Evolutionary conservation across 108 stramenopile genomes (phyloP).

Genomic region (Pseudonitzschia multiseries): DNA sequence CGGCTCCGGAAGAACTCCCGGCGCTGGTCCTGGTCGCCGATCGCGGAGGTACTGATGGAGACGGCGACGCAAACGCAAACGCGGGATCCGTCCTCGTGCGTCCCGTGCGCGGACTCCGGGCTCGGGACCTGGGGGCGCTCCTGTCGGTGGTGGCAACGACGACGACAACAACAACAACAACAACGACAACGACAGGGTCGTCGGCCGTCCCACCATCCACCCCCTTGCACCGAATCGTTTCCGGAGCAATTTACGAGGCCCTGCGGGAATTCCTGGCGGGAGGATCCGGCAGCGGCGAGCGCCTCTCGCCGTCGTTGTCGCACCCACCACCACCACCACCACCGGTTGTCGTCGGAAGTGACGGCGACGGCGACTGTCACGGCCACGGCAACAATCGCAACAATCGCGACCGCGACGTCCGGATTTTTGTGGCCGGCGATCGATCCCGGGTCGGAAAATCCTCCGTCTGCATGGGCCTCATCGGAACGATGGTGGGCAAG

Average conservation of each 20-base stretch:
- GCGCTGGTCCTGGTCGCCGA: neutral
- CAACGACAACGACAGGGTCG: neutral
- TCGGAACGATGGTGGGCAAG: conserved; percentile 54
- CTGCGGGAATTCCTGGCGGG: neutral
- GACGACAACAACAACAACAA: neutral
- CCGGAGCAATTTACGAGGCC: neutral
- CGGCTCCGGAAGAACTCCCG: neutral
- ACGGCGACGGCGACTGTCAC: too few species aligned
- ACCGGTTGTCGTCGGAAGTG: neutral
- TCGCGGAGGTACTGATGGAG: neutral
- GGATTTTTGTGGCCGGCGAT: conserved; percentile 86
- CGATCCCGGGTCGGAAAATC: conserved; percentile 93
- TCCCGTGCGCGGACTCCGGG: too few species aligned
- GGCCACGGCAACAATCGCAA: too few species aligned
- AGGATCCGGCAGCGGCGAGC: neutral
- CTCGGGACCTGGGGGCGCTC: neutral
- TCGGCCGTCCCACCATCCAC: too few species aligned
- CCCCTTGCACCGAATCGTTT: too few species aligned
- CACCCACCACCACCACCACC: neutral
- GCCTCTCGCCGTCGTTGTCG: too few species aligned
- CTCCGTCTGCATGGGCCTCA: conserved; percentile 83
- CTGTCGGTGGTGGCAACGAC: neutral
- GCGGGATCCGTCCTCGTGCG: too few species aligned
- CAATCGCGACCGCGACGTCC: neutral
- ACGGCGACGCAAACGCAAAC: too few species aligned